Percentiles rank a stretch among this genome's conserved stretches.
phyloP scores from a whole-genome alignment of 2,329 filamentous ascomycete species.

The Metarhizium robertsii region DNA sequence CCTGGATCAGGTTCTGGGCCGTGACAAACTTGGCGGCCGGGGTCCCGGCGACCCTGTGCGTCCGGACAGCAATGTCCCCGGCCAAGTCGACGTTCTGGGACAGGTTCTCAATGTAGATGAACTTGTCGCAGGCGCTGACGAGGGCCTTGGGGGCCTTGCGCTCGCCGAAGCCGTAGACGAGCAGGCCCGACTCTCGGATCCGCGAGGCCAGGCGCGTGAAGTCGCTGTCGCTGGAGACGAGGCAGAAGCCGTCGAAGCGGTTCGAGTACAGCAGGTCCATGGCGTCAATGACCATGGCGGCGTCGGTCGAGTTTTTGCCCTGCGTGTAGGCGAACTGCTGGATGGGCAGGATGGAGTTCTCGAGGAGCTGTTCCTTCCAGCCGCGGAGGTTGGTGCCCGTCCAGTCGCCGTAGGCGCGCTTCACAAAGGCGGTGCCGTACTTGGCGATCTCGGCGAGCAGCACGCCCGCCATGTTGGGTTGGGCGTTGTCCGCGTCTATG shows the following conservation, averaged over 20 bases:
- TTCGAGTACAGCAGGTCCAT: constrained; percentile 26
- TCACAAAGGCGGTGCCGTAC: constrained; percentile 21
- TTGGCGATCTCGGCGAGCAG: constrained; percentile 22
- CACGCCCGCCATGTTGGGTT: constrained; percentile 8
- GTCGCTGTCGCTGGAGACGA: constrained; percentile 26
- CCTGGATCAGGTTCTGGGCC: constrained; percentile 4
- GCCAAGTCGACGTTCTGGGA: not conserved
- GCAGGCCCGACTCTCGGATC: constrained; percentile 21
- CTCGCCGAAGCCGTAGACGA: constrained; percentile 26
- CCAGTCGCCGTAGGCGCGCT: constrained; percentile 26
- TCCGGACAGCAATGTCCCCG: not conserved
- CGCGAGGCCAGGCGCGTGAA: constrained; percentile 24
- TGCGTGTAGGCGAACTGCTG: constrained; percentile 26
- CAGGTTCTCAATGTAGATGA: constrained; percentile 20
- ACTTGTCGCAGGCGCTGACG: constrained; percentile 23
- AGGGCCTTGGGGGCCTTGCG: constrained; percentile 22
- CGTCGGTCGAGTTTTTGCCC: constrained; percentile 26
- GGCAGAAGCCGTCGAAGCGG: constrained; percentile 23
- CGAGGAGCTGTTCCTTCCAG: constrained; percentile 23
- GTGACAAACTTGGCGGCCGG: not conserved
- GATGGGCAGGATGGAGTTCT: constrained; percentile 23
- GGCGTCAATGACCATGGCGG: constrained; percentile 27
- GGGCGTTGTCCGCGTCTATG: constrained; percentile 24
- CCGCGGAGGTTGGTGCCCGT: constrained; percentile 14
- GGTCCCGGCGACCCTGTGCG: not conserved